A percentile compares a stretch with the other conserved stretches of the same genome.
These are phyloP conservation scores for Helotiales sp. DNA, from an alignment of 2,329 filamentous ascomycete species.

Conservation along the genomic window DNA sequence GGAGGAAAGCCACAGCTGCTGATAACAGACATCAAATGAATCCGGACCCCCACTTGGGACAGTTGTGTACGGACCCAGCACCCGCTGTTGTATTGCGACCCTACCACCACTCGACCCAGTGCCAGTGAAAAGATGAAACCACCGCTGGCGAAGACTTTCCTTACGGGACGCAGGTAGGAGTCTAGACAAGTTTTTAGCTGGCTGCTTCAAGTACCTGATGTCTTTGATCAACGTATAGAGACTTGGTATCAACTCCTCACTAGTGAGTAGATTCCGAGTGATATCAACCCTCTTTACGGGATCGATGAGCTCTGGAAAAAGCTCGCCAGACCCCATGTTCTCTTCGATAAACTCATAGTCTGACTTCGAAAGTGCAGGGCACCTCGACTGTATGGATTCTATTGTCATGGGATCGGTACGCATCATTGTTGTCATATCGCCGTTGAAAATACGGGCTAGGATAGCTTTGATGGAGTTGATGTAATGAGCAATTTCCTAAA, in stretches of 20 bases:
- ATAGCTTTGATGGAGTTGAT: slow-evolving; percentile 15
- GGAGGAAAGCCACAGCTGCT: neutral
- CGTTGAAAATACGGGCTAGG: slow-evolving; percentile 14
- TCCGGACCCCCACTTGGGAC: neutral
- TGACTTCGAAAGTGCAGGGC: slow-evolving; percentile 20
- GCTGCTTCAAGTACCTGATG: slow-evolving; percentile 46
- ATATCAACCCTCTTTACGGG: neutral
- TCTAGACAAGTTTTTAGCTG: neutral
- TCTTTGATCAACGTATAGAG: slow-evolving; percentile 25
- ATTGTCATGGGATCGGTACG: slow-evolving; percentile 15
- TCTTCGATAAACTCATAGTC: slow-evolving; percentile 23
- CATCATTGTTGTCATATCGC: slow-evolving; percentile 18
- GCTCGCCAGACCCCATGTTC: slow-evolving; percentile 6
- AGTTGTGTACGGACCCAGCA: neutral
- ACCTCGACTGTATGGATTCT: slow-evolving; percentile 20
- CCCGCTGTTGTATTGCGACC: neutral
- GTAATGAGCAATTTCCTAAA: slow-evolving; percentile 21
- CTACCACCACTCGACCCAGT: neutral
- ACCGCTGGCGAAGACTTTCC: neutral
- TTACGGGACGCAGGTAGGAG: neutral
- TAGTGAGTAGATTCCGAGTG: slow-evolving; percentile 11
- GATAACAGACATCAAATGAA: slow-evolving; percentile 1
- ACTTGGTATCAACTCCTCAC: slow-evolving; percentile 21
- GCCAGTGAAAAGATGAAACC: neutral
- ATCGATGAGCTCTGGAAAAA: slow-evolving; percentile 22